Conservation (phyloP, 148 eudicot species). For the Bassia scoparia region DNA sequence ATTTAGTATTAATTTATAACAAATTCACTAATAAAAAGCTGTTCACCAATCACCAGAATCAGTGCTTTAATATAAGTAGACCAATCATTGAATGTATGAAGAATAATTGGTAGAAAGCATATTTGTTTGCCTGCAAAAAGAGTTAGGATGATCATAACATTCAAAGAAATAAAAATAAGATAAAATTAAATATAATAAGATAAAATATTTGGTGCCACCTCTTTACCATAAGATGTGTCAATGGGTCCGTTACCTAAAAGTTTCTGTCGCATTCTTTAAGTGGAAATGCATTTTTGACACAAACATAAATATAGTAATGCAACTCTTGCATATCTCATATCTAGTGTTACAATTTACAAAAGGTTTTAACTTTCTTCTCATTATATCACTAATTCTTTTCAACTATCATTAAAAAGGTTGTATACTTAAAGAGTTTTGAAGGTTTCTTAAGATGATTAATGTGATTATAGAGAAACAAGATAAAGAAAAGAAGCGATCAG, state of each 20-base stretch:
- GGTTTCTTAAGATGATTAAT: neutral
- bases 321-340: conserved; percentile 8
- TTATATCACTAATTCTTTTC: neutral
- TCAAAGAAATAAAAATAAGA: conserved; percentile 10
- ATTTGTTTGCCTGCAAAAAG: conserved; percentile 28
- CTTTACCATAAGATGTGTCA: conserved; percentile 24
- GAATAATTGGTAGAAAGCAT: conserved; percentile 47
- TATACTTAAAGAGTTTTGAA: neutral
- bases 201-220: conserved; percentile 22
- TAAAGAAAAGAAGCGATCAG: neutral
- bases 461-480: neutral
- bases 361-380: neutral
- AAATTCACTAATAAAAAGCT: conserved; percentile 34
- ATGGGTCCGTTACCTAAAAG: conserved; percentile 32
- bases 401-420: neutral
- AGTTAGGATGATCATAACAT: conserved; percentile 31
- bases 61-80: conserved; percentile 11
- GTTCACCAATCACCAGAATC: conserved; percentile 20
- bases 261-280: conserved; percentile 18
- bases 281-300: conserved; percentile 16
- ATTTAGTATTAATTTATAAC: conserved; percentile 18
- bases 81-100: conserved; percentile 44
- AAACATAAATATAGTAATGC: conserved; percentile 16
- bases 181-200: too few relatives aligned
- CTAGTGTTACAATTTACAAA: conserved; percentile 1